Conservation (phyloP, 306 rosid species). For the Prosopis cineraria region DNA sequence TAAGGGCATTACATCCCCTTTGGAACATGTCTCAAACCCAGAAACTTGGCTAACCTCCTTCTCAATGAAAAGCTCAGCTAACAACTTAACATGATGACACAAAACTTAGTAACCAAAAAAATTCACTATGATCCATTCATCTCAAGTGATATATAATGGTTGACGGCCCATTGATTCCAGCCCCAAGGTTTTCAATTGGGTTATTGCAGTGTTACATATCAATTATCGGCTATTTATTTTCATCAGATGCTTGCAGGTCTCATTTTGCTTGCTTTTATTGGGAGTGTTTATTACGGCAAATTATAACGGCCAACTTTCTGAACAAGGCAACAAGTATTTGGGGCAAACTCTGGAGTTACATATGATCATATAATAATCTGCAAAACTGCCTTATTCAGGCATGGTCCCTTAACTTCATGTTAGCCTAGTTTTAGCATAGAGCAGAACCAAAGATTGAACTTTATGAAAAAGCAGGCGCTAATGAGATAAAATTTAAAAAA, state of each 20-base stretch:
- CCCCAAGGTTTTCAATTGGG: neutral
- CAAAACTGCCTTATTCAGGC: neutral
- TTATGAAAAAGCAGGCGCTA: neutral
- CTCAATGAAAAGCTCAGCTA: neutral
- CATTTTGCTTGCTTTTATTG: neutral
- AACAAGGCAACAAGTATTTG: neutral
- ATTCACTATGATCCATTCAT: neutral
- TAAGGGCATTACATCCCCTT: constrained; percentile 11
- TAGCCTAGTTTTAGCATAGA: neutral
- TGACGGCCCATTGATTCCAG: neutral
- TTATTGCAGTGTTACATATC: neutral
- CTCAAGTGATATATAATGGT: neutral
- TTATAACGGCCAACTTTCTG: neutral
- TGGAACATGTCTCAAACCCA: neutral
- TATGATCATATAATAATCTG: neutral
- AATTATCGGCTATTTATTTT: neutral
- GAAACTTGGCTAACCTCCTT: neutral
- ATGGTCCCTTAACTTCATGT: neutral
- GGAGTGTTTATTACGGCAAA: neutral
- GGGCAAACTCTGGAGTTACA: neutral
- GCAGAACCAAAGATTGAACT: neutral
- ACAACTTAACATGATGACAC: neutral
- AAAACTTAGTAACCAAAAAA: neutral
- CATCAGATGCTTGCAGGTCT: neutral
- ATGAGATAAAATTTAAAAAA: neutral